Conservation (phyloP, 345 rosid genomes). For the Reutealis trisperma region DNA sequence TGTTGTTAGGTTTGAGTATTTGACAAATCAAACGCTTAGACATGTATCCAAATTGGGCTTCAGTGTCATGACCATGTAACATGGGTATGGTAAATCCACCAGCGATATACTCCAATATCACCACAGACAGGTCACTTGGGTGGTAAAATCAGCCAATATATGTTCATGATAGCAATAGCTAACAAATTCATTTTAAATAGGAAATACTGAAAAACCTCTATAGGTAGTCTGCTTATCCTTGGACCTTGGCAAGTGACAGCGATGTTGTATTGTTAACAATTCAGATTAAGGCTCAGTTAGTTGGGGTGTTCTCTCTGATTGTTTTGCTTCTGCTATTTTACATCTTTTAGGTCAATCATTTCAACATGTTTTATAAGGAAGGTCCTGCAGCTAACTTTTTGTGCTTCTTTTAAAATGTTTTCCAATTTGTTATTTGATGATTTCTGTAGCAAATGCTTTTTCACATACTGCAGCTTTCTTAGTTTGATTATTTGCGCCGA, state of each 20-base stretch:
- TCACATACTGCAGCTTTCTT: background rate
- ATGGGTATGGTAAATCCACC: background rate
- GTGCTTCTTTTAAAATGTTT: conserved; percentile 4
- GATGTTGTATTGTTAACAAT: background rate
- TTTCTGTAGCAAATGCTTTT: background rate
- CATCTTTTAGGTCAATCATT: background rate
- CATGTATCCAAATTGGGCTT: background rate
- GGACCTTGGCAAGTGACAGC: no score
- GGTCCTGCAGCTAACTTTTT: background rate
- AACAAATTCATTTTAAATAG: background rate
- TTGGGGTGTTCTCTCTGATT: background rate
- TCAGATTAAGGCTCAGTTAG: background rate
- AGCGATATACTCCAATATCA: background rate
- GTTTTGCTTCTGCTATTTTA: background rate
- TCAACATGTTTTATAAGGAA: background rate
- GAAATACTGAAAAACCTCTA: background rate
- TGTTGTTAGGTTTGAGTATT: background rate
- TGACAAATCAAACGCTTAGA: background rate
- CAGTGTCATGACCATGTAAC: background rate
- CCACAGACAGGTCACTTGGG: background rate
- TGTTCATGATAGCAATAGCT: background rate
- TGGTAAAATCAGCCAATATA: background rate
- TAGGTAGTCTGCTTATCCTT: background rate
- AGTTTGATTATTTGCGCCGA: background rate
- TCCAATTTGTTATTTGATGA: background rate